These are phyloP conservation scores for Chlorella sp. DNA, from an alignment of 139 green algal genomes.

Conservation along the genomic window DNA sequence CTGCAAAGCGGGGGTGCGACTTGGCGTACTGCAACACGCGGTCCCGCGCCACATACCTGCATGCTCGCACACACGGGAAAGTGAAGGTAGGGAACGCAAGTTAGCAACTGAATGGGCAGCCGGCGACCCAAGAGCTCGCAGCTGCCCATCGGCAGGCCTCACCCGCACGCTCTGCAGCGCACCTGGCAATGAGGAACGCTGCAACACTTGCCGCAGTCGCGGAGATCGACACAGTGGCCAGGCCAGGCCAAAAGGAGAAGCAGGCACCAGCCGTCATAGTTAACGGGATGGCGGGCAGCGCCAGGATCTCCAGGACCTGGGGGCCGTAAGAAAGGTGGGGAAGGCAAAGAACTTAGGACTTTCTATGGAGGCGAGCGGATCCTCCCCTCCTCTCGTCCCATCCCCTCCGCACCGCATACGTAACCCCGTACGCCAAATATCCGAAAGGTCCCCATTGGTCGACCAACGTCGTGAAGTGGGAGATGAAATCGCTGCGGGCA, in stretches of 20 bases:
- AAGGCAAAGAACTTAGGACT: too few species aligned
- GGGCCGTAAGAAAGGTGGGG: too few species aligned
- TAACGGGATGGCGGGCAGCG: constrained; percentile 87
- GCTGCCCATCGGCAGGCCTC: too few species aligned
- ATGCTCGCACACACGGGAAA: background rate
- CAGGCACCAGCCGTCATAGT: constrained; percentile 89
- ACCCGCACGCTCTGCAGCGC: too few species aligned
- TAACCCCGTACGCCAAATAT: constrained; percentile 73
- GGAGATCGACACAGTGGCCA: constrained; percentile 77
- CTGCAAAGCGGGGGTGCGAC: background rate
- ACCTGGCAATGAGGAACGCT: constrained; percentile 93
- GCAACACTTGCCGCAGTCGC: constrained; percentile 82
- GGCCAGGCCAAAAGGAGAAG: constrained; percentile 86
- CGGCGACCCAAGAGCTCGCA: too few species aligned
- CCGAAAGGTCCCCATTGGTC: constrained; percentile 77
- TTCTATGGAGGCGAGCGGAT: too few species aligned
- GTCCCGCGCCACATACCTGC: constrained; percentile 84
- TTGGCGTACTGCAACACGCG: constrained; percentile 54
- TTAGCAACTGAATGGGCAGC: too few species aligned
- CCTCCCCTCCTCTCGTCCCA: too few species aligned
- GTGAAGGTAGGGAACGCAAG: too few species aligned
- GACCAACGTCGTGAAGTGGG: constrained; percentile 51
- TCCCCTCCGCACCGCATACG: too few species aligned
- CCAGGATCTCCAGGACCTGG: constrained; percentile 43
- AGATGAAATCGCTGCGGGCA: constrained; percentile 35